phyloP scores from a whole-genome alignment of 768 basidiomycete genomes.

The Trametopsis cervina region DNA sequence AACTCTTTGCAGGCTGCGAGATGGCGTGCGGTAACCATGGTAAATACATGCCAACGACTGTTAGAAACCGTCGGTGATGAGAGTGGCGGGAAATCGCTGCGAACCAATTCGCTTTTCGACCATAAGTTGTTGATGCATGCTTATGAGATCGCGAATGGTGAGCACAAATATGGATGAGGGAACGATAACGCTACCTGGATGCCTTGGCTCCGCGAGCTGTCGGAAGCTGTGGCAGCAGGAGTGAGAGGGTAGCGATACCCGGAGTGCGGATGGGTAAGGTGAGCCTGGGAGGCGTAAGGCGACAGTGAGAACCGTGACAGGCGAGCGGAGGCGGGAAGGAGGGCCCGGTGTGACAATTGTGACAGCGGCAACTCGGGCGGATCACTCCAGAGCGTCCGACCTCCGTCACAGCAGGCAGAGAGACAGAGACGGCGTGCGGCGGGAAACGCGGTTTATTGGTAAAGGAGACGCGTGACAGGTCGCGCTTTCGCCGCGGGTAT shows the following conservation, averaged over 20 bases:
- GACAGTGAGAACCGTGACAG: no score
- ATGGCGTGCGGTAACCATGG: background rate
- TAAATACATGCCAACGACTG: constrained; percentile 5
- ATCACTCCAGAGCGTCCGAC: no score
- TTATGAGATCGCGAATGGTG: background rate
- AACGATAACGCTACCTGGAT: no score
- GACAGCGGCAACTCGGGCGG: background rate
- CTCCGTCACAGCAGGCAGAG: no score
- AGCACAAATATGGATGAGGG: no score
- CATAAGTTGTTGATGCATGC: constrained; percentile 24
- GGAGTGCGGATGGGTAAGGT: background rate
- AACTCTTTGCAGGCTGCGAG: constrained; percentile 64
- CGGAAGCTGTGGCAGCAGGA: no score
- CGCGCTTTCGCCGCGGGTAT: background rate
- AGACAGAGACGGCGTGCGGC: no score
- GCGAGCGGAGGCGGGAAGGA: background rate
- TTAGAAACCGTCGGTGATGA: constrained; percentile 2
- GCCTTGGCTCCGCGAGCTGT: no score
- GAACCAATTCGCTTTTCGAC: constrained; percentile 17
- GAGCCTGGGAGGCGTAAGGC: background rate
- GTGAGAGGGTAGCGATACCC: no score
- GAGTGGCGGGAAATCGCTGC: constrained; percentile 4
- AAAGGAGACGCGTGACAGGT: constrained; percentile 5
- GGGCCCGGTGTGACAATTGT: background rate
- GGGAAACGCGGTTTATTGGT: no score